Evolutionary conservation across 192 early-diverging fungal genomes (phyloP).

Genomic region (Coemansia sp.): DNA sequence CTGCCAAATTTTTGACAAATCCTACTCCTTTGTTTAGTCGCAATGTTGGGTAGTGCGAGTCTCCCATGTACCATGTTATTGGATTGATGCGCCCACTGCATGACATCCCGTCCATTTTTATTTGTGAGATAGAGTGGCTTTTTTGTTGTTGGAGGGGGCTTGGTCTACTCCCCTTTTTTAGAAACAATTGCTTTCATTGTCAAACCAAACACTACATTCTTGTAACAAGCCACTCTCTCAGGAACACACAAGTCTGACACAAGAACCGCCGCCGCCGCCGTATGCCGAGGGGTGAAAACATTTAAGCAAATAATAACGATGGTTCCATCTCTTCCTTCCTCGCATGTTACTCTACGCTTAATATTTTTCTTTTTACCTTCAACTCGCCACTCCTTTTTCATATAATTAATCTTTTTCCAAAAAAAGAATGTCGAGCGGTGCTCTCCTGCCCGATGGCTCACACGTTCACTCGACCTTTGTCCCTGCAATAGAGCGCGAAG

Average conservation of each 20-base stretch:
- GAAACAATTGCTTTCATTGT: slow-evolving; percentile 1
- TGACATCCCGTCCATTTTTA: slow-evolving; percentile 5
- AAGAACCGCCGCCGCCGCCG: too few relatives aligned
- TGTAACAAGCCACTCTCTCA: not conserved
- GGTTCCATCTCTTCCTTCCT: too few relatives aligned
- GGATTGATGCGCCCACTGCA: not conserved
- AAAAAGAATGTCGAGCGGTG: not conserved
- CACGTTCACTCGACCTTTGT: slow-evolving; percentile 26
- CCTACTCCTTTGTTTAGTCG: not conserved
- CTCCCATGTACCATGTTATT: not conserved
- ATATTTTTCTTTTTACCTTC: not conserved
- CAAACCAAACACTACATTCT: not conserved
- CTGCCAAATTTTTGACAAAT: not conserved
- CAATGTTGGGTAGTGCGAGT: not conserved
- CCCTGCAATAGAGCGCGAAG: slow-evolving; percentile 20
- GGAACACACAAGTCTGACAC: too few relatives aligned
- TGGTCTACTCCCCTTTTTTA: not conserved
- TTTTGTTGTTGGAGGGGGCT: not conserved
- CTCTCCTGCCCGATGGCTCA: slow-evolving; percentile 36
- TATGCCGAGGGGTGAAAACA: too few relatives aligned
- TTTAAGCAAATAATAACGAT: too few relatives aligned
- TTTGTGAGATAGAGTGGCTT: not conserved
- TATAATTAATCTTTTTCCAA: not conserved
- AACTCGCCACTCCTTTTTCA: not conserved
- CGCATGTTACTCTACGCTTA: too few relatives aligned